Evolutionary conservation across 257 asterid species (phyloP), one percentile per base, ranked within the genome.

Genomic region (Coffea eugenioides): DNA sequence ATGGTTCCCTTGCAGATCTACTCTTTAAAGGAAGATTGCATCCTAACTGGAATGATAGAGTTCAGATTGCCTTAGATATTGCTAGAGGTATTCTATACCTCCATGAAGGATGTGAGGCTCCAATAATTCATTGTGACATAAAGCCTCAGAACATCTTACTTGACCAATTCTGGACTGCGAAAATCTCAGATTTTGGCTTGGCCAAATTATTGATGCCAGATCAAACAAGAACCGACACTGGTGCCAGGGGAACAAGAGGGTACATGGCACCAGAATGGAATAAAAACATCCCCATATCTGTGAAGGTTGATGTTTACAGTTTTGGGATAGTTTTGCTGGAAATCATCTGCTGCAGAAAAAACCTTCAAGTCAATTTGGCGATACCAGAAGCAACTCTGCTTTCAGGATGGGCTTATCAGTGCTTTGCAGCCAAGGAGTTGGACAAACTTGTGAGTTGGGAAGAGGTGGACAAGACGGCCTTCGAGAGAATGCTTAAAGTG

Each of bases 201-300:
- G 83, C 77, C 21, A 83, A 83, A 48, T 39, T 83, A 41, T 48
- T 83, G 51, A 83, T 83, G 82, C 76, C 82, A 51, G 86, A 83
- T 66, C 86, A 83, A 67, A 83, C 86, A 23, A 76, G 82, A 52
- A 83, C 86, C 1, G 45, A 64, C 66, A 83, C 86, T 6, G 82
- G 79, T 0, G 77, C 75, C 9, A 80, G 84, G 61, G 86, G 86
- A 21, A 83, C 82, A 16, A 80, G 81, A 62, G 84, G 86, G 25
- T 83, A 83, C n/a, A 71, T 83, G 39, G 84, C 86, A 66, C 81
- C 86, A n/a, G 86, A 83, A 73, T 83, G 84, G 86, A 67, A 73
- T 16, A 76, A 62, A 48, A 80, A 76, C 43, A 14, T 65, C 31
- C 81, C 82, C 0, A 73, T 76, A n/a, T 79, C 86, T 5, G 66